Conservation (phyloP, 1,284 basidiomycete genomes). For the Ceratobasidium sp. region DNA sequence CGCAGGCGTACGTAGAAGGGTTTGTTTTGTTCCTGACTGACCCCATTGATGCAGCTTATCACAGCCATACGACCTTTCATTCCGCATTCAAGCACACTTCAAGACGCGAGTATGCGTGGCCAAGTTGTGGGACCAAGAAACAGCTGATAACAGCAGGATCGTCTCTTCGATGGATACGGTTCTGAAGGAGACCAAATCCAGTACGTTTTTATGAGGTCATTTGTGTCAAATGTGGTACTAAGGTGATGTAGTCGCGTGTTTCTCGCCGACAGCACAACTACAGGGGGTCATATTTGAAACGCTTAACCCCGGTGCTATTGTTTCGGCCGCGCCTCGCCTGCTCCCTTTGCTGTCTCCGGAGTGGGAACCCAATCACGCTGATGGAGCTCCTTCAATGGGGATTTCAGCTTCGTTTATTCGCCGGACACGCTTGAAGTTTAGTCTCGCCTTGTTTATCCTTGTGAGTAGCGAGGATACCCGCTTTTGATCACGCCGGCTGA, state of each 20-base stretch:
- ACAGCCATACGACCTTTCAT: constrained; percentile 37
- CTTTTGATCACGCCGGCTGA: constrained; percentile 9
- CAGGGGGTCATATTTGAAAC: constrained; percentile 13
- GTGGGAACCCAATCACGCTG: neutral
- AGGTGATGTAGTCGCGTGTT: constrained; percentile 6
- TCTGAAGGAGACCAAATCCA: neutral
- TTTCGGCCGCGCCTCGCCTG: constrained; percentile 21
- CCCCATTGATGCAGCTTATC: constrained; percentile 2
- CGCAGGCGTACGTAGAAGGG: constrained; percentile 17
- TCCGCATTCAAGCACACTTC: constrained; percentile 30
- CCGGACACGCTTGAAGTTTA: constrained; percentile 33
- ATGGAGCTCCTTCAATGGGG: neutral
- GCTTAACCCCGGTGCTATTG: neutral
- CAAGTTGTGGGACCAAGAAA: constrained; percentile 9
- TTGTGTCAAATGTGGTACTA: neutral
- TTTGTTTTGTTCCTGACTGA: neutral
- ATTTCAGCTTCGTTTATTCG: neutral
- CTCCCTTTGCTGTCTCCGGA: constrained; percentile 23
- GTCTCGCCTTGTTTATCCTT: constrained; percentile 28
- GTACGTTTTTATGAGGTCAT: constrained; percentile 26
- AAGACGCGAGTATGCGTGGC: constrained; percentile 27
- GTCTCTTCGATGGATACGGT: neutral
- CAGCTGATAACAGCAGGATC: neutral
- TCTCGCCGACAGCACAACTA: constrained; percentile 10
- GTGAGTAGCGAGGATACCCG: neutral